Conservation (phyloP, 1,284 basidiomycete genomes). For the Hymenochaete sp. region DNA sequence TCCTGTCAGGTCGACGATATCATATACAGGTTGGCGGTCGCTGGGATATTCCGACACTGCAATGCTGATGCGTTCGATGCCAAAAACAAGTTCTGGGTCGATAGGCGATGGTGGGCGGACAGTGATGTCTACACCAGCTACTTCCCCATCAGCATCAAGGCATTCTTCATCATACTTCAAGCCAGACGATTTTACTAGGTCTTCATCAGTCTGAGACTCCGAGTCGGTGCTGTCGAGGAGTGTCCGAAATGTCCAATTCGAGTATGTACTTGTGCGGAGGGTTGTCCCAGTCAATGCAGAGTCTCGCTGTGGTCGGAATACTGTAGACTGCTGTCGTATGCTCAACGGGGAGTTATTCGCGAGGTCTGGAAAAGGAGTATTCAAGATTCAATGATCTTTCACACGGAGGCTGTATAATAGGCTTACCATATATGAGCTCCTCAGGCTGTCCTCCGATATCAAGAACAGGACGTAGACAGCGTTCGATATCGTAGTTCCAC, state of each 20-base stretch:
- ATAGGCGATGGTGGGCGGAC: slow-evolving; percentile 11
- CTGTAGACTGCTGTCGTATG: neutral
- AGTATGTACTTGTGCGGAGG: slow-evolving; percentile 1
- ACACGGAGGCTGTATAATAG: neutral
- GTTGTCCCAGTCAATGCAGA: slow-evolving; percentile 9
- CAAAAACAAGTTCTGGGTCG: slow-evolving; percentile 15
- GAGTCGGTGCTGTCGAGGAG: too few species aligned
- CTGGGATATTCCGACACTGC: slow-evolving; percentile 5
- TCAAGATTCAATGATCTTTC: neutral
- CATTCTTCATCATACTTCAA: neutral
- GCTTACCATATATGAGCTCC: neutral
- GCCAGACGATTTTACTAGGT: slow-evolving; percentile 2
- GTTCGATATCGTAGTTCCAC: slow-evolving; percentile 8
- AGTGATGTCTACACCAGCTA: neutral
- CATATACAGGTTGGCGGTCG: neutral
- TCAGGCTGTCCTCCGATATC: slow-evolving; percentile 9
- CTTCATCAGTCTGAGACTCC: neutral
- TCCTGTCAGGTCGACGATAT: slow-evolving; percentile 12
- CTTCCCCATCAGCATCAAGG: neutral
- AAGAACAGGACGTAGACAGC: slow-evolving; percentile 8
- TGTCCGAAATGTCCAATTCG: neutral
- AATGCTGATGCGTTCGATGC: slow-evolving; percentile 3
- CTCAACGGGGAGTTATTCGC: neutral
- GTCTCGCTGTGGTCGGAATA: neutral
- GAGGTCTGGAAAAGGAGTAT: neutral